phyloP scores from a whole-genome alignment of 2,329 filamentous ascomycete species.

The Thelonectria discophora region DNA sequence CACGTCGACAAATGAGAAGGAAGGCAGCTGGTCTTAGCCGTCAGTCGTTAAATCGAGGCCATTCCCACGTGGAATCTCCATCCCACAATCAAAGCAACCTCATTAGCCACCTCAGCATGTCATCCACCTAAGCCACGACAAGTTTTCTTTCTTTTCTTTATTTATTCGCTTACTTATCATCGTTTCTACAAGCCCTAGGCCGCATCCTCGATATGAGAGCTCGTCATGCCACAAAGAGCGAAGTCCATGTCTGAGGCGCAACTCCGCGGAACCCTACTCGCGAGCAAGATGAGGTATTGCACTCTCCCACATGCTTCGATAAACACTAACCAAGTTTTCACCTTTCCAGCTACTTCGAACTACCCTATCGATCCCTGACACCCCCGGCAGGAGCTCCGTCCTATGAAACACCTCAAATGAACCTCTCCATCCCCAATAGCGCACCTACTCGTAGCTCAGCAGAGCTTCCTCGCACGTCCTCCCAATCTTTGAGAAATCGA shows the following conservation, averaged over 20 bases:
- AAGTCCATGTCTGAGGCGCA: slow-evolving; percentile 30
- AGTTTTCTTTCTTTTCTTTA: no score
- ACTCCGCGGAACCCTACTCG: slow-evolving; percentile 9
- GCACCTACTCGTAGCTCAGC: slow-evolving; percentile 9
- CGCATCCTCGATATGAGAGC: background rate
- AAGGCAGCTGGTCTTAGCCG: no score
- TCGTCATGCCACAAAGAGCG: slow-evolving; percentile 32
- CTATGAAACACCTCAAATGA: slow-evolving; percentile 5
- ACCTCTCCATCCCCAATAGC: background rate
- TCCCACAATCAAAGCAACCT: no score
- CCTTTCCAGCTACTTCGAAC: slow-evolving; percentile 45
- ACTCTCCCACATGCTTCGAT: no score
- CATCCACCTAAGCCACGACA: no score
- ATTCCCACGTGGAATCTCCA: no score
- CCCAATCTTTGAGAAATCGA: slow-evolving; percentile 1
- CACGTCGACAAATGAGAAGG: no score
- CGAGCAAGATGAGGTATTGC: slow-evolving; percentile 40
- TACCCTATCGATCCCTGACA: slow-evolving; percentile 33
- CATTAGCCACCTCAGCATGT: no score
- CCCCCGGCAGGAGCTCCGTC: slow-evolving; percentile 29
- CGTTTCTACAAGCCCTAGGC: background rate
- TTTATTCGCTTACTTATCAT: no score
- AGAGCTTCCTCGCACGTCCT: slow-evolving; percentile 15
- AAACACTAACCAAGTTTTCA: background rate
- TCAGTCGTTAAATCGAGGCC: no score